Percentiles rank a stretch among this genome's conserved stretches.
Evolutionary conservation across 306 rosid genomes (phyloP).

Genomic region (Malus sieversii): DNA sequence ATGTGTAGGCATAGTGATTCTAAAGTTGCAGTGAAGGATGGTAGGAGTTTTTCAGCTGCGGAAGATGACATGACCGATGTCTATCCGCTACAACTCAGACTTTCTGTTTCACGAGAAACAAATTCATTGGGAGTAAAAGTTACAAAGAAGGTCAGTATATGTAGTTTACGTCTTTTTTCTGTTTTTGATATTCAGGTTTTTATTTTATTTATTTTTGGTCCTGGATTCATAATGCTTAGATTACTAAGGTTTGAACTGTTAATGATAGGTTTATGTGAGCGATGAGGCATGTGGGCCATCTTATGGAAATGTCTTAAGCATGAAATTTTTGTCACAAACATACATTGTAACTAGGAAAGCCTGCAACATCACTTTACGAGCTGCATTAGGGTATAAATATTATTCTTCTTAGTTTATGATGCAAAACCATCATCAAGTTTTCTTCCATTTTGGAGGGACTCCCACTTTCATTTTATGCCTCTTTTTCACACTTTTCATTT

Average conservation of each 20-base stretch:
- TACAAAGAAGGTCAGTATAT: slow-evolving; percentile 70
- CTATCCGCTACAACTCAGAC: slow-evolving; percentile 89
- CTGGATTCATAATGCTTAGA: neutral
- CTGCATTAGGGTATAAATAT: neutral
- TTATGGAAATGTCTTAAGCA: neutral
- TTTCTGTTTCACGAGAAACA: slow-evolving; percentile 65
- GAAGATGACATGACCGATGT: slow-evolving; percentile 77
- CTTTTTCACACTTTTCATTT: neutral
- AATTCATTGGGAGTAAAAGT: slow-evolving; percentile 74
- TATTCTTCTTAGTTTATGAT: neutral
- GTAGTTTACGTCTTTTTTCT: neutral
- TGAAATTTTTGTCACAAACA: neutral
- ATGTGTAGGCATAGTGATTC: slow-evolving; percentile 76
- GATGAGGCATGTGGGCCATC: neutral
- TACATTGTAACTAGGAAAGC: neutral
- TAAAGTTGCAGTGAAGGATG: slow-evolving; percentile 52
- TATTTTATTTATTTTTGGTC: neutral
- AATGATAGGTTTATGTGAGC: neutral
- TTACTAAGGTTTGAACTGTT: neutral
- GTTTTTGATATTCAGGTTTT: neutral
- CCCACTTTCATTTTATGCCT: neutral
- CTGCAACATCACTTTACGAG: neutral
- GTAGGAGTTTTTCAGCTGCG: slow-evolving; percentile 60
- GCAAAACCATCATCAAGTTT: neutral
- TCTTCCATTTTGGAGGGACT: neutral